Conservation (phyloP, 2,329 filamentous ascomycete species). For the Cladophialophora chaetospira region DNA sequence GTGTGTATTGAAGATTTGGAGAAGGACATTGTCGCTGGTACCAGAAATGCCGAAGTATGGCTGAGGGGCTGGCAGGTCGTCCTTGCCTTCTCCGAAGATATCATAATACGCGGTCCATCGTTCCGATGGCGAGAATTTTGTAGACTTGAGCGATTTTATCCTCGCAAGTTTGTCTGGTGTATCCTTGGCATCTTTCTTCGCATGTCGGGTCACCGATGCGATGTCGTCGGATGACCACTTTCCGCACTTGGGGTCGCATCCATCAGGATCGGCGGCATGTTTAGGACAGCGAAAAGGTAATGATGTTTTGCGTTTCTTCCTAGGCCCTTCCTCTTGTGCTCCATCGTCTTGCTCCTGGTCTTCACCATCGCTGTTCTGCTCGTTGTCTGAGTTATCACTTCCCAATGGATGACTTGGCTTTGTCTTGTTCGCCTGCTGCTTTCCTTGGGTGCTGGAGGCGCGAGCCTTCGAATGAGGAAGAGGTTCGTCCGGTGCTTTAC, state of each 20-base stretch:
- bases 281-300: slow-evolving; percentile 3
- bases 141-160: not conserved
- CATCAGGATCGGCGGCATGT: slow-evolving; percentile 1
- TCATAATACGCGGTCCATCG: not conserved
- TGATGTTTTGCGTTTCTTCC: not conserved
- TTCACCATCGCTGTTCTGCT: not conserved
- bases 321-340: not conserved
- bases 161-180: not conserved
- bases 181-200: not conserved
- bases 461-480: not conserved
- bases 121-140: not conserved
- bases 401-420: not conserved
- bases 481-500: not conserved
- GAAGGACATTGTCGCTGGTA: not conserved
- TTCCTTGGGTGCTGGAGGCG: not conserved
- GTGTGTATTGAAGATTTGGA: not conserved
- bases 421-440: not conserved
- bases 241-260: not conserved
- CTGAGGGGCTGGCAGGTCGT: not conserved
- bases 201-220: slow-evolving; percentile 1
- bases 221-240: not conserved
- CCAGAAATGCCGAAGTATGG: not conserved
- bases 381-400: slow-evolving; percentile 6
- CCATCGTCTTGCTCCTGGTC: not conserved
- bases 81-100: not conserved